Evolutionary conservation across 2,329 filamentous ascomycete genomes (phyloP), one percentile per base, ranked within the genome.

Genomic region (Beauveria pseudobassiana): DNA sequence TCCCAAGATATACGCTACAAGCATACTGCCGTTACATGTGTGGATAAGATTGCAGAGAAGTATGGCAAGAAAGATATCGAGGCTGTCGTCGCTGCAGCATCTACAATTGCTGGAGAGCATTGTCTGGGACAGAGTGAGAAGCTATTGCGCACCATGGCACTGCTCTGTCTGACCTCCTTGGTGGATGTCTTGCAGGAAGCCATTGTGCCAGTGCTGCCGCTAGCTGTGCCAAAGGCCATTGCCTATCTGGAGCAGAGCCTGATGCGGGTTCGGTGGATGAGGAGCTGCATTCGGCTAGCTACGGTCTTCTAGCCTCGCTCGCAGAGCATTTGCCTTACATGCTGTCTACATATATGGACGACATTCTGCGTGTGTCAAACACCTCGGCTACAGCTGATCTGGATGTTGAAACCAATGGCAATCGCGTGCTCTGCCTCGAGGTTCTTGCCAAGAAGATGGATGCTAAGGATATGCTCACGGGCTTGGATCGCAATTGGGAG

Each of bases 11-110:
- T 88, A 59, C 81, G 86, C 30, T 88, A 95, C 72, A 92, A 93
- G 75, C 88, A 92, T 68, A 91, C 90, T 12, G 90, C 93, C 1
- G 87, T 99, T 64, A 87, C 87, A 42, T 98, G 93, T 68, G 88
- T 98, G 50, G 93, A 97, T 75, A 90, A 91, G 73, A 96, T 99
- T 65, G 85, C 90, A 2, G 93, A 97, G 75, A 93, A 93, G 73
- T 98, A 96, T 72, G 96, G 95, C 67, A 96, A 95, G 79, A 96
- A 93, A 73, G 90, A 96, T 69, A 81, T 89, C 1, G 85, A 89
- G 66, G 87, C 86, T 50, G 89, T 96, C 50, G 81, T 89, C 28
- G 83, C 84, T 5, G 89, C 92, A 5, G 91, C 92, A 5, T 80
- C 86, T 63, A 88, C 88, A 1, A 88, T 99, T 68, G 87, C 90